Evolutionary conservation across 192 early-diverging fungal species (phyloP).

Genomic region (Funneliformis geosporum): DNA sequence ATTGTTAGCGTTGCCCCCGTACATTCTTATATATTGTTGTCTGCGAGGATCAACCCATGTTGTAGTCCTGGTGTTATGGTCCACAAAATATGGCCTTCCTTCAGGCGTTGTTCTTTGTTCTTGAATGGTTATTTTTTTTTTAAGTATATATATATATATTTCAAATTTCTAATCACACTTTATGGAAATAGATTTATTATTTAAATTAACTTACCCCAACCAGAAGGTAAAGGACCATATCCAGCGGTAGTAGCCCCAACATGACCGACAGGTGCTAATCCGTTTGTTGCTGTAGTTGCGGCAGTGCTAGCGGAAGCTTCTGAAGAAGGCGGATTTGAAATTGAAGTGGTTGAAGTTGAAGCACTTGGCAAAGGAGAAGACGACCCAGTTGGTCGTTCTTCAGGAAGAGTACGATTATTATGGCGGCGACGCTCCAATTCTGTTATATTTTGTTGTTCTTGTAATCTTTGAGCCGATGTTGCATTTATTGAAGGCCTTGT

Average conservation of each 20-base stretch:
- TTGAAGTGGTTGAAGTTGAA: conserved; percentile 28
- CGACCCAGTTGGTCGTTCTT: conserved; percentile 48
- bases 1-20: conserved; percentile 54
- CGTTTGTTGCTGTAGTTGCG: conserved; percentile 35
- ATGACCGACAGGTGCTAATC: conserved; percentile 41
- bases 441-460: conserved; percentile 56
- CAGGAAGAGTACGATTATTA: conserved; percentile 82
- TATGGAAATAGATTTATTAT: not conserved
- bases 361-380: conserved; percentile 41
- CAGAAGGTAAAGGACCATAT: conserved; percentile 78
- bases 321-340: conserved; percentile 32
- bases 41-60: conserved; percentile 90
- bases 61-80: conserved; percentile 87
- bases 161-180: not conserved
- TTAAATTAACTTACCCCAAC: conserved; percentile 56
- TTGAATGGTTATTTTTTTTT: not conserved
- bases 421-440: conserved; percentile 79
- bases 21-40: conserved; percentile 60
- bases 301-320: conserved; percentile 36
- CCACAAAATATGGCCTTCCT: conserved; percentile 86
- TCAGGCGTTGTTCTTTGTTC: conserved; percentile 78
- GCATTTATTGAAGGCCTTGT: conserved; percentile 55
- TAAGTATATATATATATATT: not conserved
- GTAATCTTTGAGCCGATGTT: conserved; percentile 37
- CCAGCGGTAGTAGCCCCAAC: conserved; percentile 61